Conservation (phyloP, 176 grass and related monocot species). For the Thinopyrum elongatum region DNA sequence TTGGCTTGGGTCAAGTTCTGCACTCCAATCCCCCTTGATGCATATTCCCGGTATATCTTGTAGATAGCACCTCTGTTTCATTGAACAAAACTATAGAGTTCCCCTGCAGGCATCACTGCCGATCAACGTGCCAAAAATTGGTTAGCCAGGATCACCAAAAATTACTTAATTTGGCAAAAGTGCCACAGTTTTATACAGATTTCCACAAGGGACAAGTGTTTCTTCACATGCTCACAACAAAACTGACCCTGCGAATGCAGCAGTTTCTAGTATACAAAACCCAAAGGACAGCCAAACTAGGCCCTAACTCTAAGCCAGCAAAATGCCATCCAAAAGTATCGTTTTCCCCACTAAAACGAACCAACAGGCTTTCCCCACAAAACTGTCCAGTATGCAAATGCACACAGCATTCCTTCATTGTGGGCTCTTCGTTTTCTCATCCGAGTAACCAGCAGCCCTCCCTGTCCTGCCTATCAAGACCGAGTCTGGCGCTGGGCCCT, state of each 20-base stretch:
- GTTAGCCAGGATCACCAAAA: background rate
- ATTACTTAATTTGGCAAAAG: background rate
- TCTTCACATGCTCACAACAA: background rate
- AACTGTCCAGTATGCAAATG: background rate
- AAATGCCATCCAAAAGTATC: background rate
- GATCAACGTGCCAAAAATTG: background rate
- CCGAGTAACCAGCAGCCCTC: conserved; percentile 69
- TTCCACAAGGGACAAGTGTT: background rate
- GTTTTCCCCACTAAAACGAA: background rate
- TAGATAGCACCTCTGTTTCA: background rate
- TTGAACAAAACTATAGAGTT: background rate
- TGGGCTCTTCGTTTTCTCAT: conserved; percentile 38
- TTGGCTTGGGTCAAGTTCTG: background rate
- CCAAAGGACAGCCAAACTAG: background rate
- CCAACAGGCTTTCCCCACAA: too few relatives aligned
- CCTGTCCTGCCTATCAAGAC: conserved; percentile 59
- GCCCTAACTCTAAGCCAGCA: background rate
- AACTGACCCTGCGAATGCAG: background rate
- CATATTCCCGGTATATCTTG: background rate
- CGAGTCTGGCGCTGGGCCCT: conserved; percentile 38
- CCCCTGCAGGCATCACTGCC: background rate
- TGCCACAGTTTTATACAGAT: background rate
- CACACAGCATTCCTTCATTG: background rate
- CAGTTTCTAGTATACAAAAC: background rate
- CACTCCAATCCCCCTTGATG: background rate